Conservation (phyloP, 805 yeast species). For the Kregervanrija delftensis region DNA sequence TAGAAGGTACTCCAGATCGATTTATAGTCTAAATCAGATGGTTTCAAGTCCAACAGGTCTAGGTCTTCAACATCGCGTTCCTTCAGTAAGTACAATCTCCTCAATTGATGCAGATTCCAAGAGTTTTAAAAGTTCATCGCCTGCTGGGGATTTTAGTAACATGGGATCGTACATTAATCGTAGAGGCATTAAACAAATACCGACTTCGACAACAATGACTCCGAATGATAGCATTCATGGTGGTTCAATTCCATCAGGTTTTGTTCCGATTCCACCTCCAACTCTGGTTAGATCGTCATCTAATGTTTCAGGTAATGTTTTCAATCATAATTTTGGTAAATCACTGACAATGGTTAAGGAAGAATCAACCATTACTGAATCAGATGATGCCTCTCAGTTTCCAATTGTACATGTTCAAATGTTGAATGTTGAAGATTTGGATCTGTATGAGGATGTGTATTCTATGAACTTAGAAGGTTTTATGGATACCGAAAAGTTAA, state of each 20-base stretch:
- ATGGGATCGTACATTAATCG: conserved; percentile 18
- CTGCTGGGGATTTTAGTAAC: conserved; percentile 16
- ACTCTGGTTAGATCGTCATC: conserved; percentile 10
- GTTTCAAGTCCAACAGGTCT: conserved; percentile 6
- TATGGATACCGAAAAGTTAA: conserved; percentile 31
- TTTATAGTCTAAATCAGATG: conserved; percentile 1
- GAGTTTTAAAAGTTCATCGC: conserved; percentile 23
- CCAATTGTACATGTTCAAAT: conserved; percentile 39
- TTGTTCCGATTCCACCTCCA: conserved; percentile 7
- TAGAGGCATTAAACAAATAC: conserved; percentile 19
- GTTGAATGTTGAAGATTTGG: conserved; percentile 37
- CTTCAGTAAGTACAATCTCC: conserved; percentile 22
- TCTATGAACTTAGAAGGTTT: conserved; percentile 34
- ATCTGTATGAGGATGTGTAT: conserved; percentile 37
- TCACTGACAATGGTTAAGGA: background rate
- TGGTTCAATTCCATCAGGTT: conserved; percentile 2
- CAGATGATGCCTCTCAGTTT: background rate
- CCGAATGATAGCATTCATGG: background rate
- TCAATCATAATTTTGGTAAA: conserved; percentile 20
- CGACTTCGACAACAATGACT: background rate
- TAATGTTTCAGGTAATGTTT: conserved; percentile 14
- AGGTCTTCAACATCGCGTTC: conserved; percentile 5
- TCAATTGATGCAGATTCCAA: conserved; percentile 14
- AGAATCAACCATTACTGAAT: background rate
- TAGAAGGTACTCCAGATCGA: conserved; percentile 10